A percentile compares a stretch with the other conserved stretches of the same genome.
phyloP scores from a whole-genome alignment of 2,329 filamentous ascomycete genomes.

The Rhinocladiella mackenziei region DNA sequence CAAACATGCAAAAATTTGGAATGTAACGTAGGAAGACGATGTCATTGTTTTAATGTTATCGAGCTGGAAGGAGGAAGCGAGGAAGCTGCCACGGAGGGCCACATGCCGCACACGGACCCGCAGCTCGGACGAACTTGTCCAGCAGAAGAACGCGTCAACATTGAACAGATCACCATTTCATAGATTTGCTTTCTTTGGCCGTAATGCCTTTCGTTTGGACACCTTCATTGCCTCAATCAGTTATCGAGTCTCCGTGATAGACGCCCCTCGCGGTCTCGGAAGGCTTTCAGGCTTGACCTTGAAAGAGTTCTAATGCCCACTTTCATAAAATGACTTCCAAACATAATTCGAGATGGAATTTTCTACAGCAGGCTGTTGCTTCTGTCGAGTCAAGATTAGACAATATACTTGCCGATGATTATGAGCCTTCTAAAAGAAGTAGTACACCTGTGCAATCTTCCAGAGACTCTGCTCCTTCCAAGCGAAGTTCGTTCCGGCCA shows the following conservation, averaged over 20 bases:
- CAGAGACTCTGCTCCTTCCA: conserved; percentile 27
- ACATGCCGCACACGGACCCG: neutral
- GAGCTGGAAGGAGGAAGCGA: conserved; percentile 1
- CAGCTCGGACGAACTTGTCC: conserved; percentile 8
- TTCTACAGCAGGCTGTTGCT: conserved; percentile 85
- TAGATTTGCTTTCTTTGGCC: neutral
- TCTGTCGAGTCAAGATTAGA: conserved; percentile 92
- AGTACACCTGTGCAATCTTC: conserved; percentile 31
- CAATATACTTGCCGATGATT: conserved; percentile 80
- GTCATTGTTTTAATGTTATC: conserved; percentile 14
- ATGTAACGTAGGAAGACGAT: conserved; percentile 8
- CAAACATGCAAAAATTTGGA: conserved; percentile 1
- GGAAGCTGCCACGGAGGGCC: conserved; percentile 4
- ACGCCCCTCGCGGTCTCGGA: no score
- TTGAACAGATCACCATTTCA: neutral
- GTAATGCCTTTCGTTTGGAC: conserved; percentile 5
- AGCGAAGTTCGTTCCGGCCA: conserved; percentile 69
- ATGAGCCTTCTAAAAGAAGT: conserved; percentile 40
- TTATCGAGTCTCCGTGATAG: neutral
- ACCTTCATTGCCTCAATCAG: neutral
- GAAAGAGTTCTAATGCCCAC: no score
- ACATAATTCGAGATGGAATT: conserved; percentile 66
- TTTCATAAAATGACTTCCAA: conserved; percentile 25
- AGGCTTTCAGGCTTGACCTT: no score
- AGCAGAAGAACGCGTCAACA: conserved; percentile 16